A percentile compares a stretch with the other conserved stretches of the same genome.
Evolutionary conservation across 176 grass and related monocot species (phyloP).

Genomic region (Phragmites australis): DNA sequence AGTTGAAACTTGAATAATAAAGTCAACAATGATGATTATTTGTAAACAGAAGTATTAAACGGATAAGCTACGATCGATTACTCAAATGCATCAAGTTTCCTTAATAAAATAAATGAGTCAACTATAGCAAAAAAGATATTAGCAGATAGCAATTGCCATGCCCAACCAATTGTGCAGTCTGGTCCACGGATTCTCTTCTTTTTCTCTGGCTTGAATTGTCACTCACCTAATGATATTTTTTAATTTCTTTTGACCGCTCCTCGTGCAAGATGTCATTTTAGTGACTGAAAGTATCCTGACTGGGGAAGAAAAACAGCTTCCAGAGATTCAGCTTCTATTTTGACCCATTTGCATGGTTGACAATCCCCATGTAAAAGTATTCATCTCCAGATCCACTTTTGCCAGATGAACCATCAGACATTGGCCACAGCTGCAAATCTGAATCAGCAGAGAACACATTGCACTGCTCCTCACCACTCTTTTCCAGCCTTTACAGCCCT

Average conservation of each 20-base stretch:
- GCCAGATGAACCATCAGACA: background rate
- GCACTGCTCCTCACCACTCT: slow-evolving; percentile 33
- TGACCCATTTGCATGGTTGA: slow-evolving; percentile 17
- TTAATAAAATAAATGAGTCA: background rate
- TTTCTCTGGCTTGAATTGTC: slow-evolving; percentile 3
- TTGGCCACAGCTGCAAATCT: slow-evolving; percentile 31
- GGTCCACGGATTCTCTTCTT: slow-evolving; percentile 5
- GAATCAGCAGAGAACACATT: slow-evolving; percentile 41
- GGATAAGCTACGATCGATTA: background rate
- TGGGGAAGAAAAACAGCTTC: background rate
- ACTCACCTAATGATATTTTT: background rate
- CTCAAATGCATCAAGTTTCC: background rate
- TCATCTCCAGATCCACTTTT: slow-evolving; percentile 13
- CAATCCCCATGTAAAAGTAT: background rate
- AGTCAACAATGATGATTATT: background rate
- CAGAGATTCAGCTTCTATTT: background rate
- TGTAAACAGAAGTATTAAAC: background rate
- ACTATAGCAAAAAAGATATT: background rate
- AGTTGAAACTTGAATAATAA: background rate
- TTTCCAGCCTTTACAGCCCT: slow-evolving; percentile 26
- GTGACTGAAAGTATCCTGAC: slow-evolving; percentile 11
- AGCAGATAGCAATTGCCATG: slow-evolving; percentile 8
- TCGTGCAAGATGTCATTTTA: slow-evolving; percentile 38
- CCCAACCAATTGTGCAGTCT: background rate
- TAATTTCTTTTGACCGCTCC: slow-evolving; percentile 5